These are phyloP conservation scores for Russula vinacea DNA, from an alignment of 768 basidiomycete genomes.

Conservation along the genomic window DNA sequence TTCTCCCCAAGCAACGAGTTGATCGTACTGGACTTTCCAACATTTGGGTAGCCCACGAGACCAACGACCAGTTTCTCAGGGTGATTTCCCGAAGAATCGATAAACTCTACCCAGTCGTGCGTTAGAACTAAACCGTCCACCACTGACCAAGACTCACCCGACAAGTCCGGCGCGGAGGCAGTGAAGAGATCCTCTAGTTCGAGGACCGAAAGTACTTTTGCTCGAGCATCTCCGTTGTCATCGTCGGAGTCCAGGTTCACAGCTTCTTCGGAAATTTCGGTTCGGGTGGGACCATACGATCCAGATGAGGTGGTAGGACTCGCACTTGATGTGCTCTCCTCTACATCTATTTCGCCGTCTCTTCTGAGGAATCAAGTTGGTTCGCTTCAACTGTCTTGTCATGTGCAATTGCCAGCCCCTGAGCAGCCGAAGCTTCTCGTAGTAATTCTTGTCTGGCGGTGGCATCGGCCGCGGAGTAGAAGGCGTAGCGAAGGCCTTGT, in stretches of 20 bases:
- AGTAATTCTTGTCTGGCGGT: constrained; percentile 77
- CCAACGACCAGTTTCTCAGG: constrained; percentile 74
- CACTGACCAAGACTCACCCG: constrained; percentile 42
- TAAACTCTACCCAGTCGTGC: constrained; percentile 49
- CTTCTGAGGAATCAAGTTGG: constrained; percentile 27
- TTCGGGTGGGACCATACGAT: constrained; percentile 25
- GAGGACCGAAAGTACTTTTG: constrained; percentile 75
- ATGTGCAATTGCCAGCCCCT: not conserved
- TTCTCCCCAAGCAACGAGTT: constrained; percentile 95
- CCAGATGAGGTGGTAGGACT: constrained; percentile 33
- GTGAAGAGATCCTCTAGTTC: constrained; percentile 86
- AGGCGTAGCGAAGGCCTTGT: constrained; percentile 74
- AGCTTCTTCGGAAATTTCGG: constrained; percentile 38
- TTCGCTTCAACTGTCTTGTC: constrained; percentile 15
- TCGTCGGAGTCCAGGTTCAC: constrained; percentile 49
- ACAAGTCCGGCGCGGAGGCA: constrained; percentile 64
- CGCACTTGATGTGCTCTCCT: constrained; percentile 33
- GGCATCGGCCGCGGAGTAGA: constrained; percentile 91
- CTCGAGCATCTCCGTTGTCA: constrained; percentile 59
- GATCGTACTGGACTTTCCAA: constrained; percentile 97
- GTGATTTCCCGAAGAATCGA: constrained; percentile 51
- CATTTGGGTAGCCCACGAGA: constrained; percentile 97
- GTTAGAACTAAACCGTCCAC: not conserved
- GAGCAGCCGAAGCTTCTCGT: constrained; percentile 43
- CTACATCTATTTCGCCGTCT: constrained; percentile 33